phyloP scores from a whole-genome alignment of 169 alveolate species.

The Plasmodium gallinaceum region DNA sequence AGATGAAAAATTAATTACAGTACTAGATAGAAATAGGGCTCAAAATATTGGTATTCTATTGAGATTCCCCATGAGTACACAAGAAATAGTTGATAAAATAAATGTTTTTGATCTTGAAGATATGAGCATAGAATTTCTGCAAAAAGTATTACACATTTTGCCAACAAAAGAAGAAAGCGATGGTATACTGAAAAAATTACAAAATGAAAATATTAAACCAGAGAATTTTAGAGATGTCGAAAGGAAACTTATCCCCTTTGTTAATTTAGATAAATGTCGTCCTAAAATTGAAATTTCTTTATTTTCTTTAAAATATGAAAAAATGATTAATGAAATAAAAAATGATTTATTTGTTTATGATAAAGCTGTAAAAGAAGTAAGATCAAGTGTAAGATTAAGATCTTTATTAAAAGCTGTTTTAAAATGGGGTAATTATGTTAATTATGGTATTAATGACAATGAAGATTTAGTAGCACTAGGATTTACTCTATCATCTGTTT shows the following conservation, averaged over 20 bases:
- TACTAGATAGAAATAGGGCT: conserved; percentile 83
- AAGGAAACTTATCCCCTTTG: conserved; percentile 75
- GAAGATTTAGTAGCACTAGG: conserved; percentile 80
- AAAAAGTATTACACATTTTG: conserved; percentile 57
- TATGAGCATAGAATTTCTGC: conserved; percentile 57
- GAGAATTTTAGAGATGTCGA: conserved; percentile 79
- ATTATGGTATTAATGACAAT: conserved; percentile 82
- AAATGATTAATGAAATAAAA: conserved; percentile 65
- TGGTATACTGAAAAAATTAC: conserved; percentile 48
- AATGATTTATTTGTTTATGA: conserved; percentile 78
- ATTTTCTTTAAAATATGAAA: conserved; percentile 78
- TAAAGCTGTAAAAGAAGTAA: conserved; percentile 80
- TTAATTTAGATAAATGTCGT: conserved; percentile 70
- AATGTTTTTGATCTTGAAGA: conserved; percentile 70
- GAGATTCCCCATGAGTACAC: conserved; percentile 81
- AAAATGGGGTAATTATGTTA: conserved; percentile 87
- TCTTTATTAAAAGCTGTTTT: conserved; percentile 81
- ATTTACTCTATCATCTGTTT: conserved; percentile 83
- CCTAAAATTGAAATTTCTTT: conserved; percentile 76
- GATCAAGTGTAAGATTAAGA: conserved; percentile 79
- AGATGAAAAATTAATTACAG: conserved; percentile 77
- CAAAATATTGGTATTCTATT: conserved; percentile 85
- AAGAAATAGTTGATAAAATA: conserved; percentile 78
- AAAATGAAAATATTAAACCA: conserved; percentile 52
- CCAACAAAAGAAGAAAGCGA: conserved; percentile 81